Evolutionary conservation across 805 yeast species (phyloP), one percentile per base, ranked within the genome.

Genomic region (Wickerhamomyces xylosicus): DNA sequence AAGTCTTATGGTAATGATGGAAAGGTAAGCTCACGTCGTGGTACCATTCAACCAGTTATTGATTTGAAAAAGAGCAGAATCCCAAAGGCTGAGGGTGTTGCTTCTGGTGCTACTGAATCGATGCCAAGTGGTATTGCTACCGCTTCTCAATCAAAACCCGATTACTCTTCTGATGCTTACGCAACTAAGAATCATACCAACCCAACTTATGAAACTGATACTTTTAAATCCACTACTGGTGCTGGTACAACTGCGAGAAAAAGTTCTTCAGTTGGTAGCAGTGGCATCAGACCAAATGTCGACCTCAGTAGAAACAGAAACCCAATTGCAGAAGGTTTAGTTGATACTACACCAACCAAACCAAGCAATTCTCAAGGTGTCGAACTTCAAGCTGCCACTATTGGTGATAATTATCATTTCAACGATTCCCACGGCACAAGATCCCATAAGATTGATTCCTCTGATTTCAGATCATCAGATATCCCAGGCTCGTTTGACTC

Each of bases 221-320:
- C 33, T 13, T n/a, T 16, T 15, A 14, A 21, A 17, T 20, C 28
- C 19, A 21, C n/a, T 10, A 20, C 35, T 14, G 19, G 11, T 19
- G 7, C 35, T 21, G 14, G 25, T n/a, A n/a, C n/a, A 2, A 14
- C 33, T 13, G 6, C 31, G 8, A 14, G 19, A 16, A 3, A n/a
- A 13, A 11, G 36, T 27, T 7, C 21, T 20, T 28, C 21, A 22
- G 29, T 17, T 17, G 36, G 33, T 25, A 9, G 4, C 14, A 22
- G 19, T 18, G 31, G 7, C 8, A 17, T 29, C 28, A n/a, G 11
- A 31, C 33, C 43, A 9, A 31, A 15, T 28, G 42, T 41, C 31
- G 48, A 43, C 28, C 34, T 37, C 8, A 32, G 35, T 16, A 43
- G 39, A 28, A 45, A 43, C 40, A 42, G 43, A 19, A 45, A 47